Percentiles rank a stretch among this genome's conserved stretches.
These are phyloP conservation scores for Dactylellina haptotyla DNA, from an alignment of 2,329 filamentous ascomycete genomes.

Conservation along the genomic window DNA sequence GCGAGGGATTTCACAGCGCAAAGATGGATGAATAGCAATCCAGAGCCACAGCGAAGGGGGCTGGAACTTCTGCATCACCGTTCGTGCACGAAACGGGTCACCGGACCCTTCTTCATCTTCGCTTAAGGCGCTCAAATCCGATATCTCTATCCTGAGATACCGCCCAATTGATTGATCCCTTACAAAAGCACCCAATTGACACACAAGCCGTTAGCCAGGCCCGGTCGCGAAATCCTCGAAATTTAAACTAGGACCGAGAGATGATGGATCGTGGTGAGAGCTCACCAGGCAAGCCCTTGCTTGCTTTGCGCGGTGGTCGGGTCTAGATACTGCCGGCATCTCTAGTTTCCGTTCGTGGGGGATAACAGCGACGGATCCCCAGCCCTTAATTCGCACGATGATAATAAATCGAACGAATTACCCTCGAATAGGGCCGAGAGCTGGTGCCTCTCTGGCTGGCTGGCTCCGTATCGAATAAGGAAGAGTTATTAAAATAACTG, in stretches of 20 bases:
- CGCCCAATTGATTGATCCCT: too few relatives aligned
- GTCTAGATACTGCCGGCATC: conserved; percentile 39
- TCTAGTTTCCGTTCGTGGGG: conserved; percentile 47
- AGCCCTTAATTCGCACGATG: neutral
- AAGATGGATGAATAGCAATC: neutral
- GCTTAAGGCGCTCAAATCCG: conserved; percentile 51
- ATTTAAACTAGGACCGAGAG: conserved; percentile 2
- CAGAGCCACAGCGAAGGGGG: conserved; percentile 11
- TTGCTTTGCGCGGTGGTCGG: conserved; percentile 14
- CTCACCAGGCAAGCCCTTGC: conserved; percentile 22
- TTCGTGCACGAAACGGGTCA: conserved; percentile 30
- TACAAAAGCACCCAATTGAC: conserved; percentile 6
- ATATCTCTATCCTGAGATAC: conserved; percentile 39
- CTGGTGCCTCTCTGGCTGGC: neutral
- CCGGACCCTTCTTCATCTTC: conserved; percentile 39
- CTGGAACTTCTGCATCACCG: conserved; percentile 19
- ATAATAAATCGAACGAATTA: too few relatives aligned
- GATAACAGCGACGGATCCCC: conserved; percentile 20
- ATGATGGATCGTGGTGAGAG: conserved; percentile 16
- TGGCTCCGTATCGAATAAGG: conserved; percentile 18
- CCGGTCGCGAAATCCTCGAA: conserved; percentile 6
- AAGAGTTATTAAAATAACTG: neutral
- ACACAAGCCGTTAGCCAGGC: conserved; percentile 1
- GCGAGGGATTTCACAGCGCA: conserved; percentile 28
- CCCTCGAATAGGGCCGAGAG: neutral